Base-by-base conservation (phyloP, 257 asterid species). In the Salvia miltiorrhiza region DNA sequence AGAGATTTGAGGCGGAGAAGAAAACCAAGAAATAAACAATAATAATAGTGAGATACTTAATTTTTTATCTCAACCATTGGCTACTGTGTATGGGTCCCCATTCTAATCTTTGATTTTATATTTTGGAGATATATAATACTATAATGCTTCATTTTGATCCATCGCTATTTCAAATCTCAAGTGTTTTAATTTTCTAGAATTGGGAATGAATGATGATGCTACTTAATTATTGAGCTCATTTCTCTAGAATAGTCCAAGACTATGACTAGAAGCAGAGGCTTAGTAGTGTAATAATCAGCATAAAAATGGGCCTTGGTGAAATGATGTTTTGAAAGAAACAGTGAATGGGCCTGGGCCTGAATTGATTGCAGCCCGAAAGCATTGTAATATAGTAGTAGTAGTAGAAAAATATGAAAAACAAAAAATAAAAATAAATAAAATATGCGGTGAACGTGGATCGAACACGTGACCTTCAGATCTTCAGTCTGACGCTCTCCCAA, bases 361-460 rank as follows among this genome's bases (percentile, higher is more conserved):
- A 6, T 2, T 30, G 4, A 0, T 30, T 30, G n/a, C 35, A 30
- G 35, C 35, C 35, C 35, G 4, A 30, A 30, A 30, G 30, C 4
- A 26, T 26, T 26, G 30, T 26, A 30, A 30, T 30, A 30, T n/a
- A n/a, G n/a, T 4, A n/a, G n/a, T n/a, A n/a, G n/a, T n/a, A n/a
- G n/a, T n/a, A n/a, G n/a, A n/a, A n/a, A n/a, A n/a, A n/a, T n/a
- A n/a, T n/a, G n/a, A n/a, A n/a, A n/a, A n/a, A n/a, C n/a, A n/a
- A n/a, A n/a, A n/a, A n/a, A n/a, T n/a, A n/a, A n/a, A n/a, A n/a
- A 30, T 20, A 9, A 52, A 52, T n/a, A n/a, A n/a, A n/a, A n/a
- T n/a, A 17, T 90, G 94, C 96, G 92, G 97, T 88, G 97, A 88
- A 68, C 94, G 94, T 88, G 97, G 96, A 90, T 88, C 97, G 89